Conservation (phyloP, 257 asterid species). For the Nicotiana benthamiana region DNA sequence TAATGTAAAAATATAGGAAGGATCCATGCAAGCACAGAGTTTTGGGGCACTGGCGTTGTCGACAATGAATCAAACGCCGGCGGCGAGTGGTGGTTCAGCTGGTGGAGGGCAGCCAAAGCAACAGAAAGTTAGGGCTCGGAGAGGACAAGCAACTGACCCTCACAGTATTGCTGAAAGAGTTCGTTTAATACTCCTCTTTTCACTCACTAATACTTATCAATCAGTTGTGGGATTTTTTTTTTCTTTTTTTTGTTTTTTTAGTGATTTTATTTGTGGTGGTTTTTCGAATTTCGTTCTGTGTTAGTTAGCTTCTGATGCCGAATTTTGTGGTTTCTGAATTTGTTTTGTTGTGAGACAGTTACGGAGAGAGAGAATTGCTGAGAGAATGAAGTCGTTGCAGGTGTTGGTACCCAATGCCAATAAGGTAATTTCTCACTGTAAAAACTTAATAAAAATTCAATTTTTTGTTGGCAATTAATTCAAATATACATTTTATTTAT, state of each 20-base stretch:
- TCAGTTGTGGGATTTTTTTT: neutral
- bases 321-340: slow-evolving; percentile 9
- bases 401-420: slow-evolving; percentile 93
- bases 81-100: slow-evolving; percentile 45
- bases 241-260: too few relatives aligned
- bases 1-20: slow-evolving; percentile 2
- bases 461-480: too few relatives aligned
- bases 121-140: slow-evolving; percentile 88
- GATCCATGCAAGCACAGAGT: slow-evolving; percentile 33
- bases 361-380: slow-evolving; percentile 99
- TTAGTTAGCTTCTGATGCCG: slow-evolving; percentile 19
- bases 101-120: slow-evolving; percentile 75
- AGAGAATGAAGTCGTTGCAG: slow-evolving; percentile 88
- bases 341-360: slow-evolving; percentile 54
- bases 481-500: too few relatives aligned
- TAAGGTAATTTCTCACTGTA: slow-evolving; percentile 39
- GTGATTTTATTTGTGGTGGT: neutral
- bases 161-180: slow-evolving; percentile 98
- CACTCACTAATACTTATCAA: too few relatives aligned
- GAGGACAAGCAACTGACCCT: slow-evolving; percentile 99
- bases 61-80: slow-evolving; percentile 32
- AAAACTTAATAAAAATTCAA: too few relatives aligned
- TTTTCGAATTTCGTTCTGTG: neutral
- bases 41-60: slow-evolving; percentile 28
- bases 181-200: slow-evolving; percentile 5